A percentile compares a stretch with the other conserved stretches of the same genome.
These are phyloP conservation scores for Wolfiporia cocos DNA, from an alignment of 1,284 basidiomycete species.

Conservation along the genomic window DNA sequence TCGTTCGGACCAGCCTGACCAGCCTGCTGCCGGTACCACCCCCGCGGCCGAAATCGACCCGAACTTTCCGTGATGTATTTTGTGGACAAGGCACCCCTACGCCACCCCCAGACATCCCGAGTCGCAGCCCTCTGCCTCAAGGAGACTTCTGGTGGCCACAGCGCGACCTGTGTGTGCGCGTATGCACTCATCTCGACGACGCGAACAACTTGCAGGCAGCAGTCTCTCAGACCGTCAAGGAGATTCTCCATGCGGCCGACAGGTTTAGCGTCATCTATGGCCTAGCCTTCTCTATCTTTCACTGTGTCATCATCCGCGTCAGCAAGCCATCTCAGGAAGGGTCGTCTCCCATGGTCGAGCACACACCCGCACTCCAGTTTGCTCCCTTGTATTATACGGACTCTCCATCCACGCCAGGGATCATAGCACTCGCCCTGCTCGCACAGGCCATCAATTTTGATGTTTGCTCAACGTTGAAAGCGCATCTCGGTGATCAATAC, in stretches of 20 bases:
- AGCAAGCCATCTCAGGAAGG: too few species aligned
- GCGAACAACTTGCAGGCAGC: constrained; percentile 12
- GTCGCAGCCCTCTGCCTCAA: too few species aligned
- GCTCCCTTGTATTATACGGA: neutral
- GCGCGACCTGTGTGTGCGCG: constrained; percentile 8
- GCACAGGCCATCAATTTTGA: neutral
- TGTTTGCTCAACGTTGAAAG: neutral
- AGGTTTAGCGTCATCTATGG: constrained; percentile 8
- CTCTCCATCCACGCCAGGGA: constrained; percentile 3
- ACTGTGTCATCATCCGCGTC: constrained; percentile 9
- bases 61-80: too few species aligned
- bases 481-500: neutral
- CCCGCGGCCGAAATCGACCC: too few species aligned
- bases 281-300: constrained; percentile 16
- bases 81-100: too few species aligned
- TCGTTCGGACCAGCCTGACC: too few species aligned
- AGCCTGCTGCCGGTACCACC: too few species aligned
- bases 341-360: too few species aligned
- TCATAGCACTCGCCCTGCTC: constrained; percentile 1
- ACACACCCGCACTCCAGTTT: neutral
- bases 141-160: constrained; percentile 11
- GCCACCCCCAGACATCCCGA: too few species aligned
- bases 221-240: constrained; percentile 9
- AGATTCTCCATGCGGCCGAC: constrained; percentile 1
- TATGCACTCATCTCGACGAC: constrained; percentile 18